Evolutionary conservation across 495 filamentous ascomycete species (phyloP).

Genomic region (Podospora bellae-mahoneyi): DNA sequence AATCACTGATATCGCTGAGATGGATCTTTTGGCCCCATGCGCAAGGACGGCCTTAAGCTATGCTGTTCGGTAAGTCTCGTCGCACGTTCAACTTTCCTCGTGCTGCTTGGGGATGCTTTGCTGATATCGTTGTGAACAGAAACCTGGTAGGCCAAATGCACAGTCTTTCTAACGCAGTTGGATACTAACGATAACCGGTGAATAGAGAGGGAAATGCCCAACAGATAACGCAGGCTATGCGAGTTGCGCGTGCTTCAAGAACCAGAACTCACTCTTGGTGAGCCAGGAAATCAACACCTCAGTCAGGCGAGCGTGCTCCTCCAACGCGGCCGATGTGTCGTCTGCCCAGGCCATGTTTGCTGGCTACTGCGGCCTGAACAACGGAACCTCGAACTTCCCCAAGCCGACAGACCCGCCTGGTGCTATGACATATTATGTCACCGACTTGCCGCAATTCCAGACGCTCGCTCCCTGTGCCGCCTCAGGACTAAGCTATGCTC

Average conservation of each 20-base stretch:
- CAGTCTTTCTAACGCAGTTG: background rate
- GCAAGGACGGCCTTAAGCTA: constrained; percentile 39
- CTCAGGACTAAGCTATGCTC: constrained; percentile 39
- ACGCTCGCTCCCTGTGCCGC: constrained; percentile 45
- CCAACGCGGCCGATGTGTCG: constrained; percentile 40
- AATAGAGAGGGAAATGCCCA: constrained; percentile 31
- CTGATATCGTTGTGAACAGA: background rate
- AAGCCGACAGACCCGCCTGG: constrained; percentile 43
- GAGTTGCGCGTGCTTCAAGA: constrained; percentile 47
- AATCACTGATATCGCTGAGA: constrained; percentile 47
- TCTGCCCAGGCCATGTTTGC: constrained; percentile 48
- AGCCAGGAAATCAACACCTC: constrained; percentile 40
- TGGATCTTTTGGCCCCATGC: constrained; percentile 43
- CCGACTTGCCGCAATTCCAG: constrained; percentile 43
- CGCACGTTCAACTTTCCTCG: background rate
- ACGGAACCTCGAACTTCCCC: constrained; percentile 47
- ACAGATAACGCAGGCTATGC: constrained; percentile 40
- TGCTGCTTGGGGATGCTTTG: background rate
- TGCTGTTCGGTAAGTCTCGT: constrained; percentile 35
- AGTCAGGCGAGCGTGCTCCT: constrained; percentile 40
- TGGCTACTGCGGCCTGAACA: constrained; percentile 46
- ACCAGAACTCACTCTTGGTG: constrained; percentile 41
- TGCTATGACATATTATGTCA: constrained; percentile 51
- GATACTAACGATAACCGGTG: background rate
- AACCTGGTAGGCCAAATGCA: background rate